A percentile compares a stretch with the other conserved stretches of the same genome.
These are phyloP conservation scores for Komagataella phaffii DNA, from an alignment of 805 yeast species.

Conservation along the genomic window DNA sequence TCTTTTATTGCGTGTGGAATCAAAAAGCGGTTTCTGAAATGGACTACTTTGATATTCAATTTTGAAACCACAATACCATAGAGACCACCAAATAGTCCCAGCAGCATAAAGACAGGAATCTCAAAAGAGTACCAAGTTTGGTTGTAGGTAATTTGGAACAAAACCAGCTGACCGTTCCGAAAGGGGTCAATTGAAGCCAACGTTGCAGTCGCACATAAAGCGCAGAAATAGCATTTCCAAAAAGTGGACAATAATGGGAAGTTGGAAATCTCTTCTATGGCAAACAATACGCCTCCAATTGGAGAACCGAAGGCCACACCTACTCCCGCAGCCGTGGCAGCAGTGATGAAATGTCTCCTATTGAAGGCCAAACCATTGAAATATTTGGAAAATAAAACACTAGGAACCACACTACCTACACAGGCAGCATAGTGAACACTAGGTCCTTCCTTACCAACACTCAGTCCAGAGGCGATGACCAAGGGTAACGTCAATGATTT, in stretches of 20 bases:
- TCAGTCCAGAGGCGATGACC: slow-evolving; percentile 84
- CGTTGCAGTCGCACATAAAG: slow-evolving; percentile 75
- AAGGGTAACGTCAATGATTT: slow-evolving; percentile 77
- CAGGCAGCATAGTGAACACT: slow-evolving; percentile 96
- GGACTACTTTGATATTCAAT: slow-evolving; percentile 62
- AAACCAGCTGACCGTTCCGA: slow-evolving; percentile 85
- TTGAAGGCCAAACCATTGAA: slow-evolving; percentile 31
- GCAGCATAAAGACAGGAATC: slow-evolving; percentile 58
- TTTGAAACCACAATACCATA: slow-evolving; percentile 72
- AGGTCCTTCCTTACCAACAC: slow-evolving; percentile 97
- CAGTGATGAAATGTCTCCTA: slow-evolving; percentile 54
- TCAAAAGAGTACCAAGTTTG: slow-evolving; percentile 81
- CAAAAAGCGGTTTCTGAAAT: slow-evolving; percentile 63
- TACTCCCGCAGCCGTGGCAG: slow-evolving; percentile 95
- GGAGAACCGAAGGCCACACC: slow-evolving; percentile 98
- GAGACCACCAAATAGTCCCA: slow-evolving; percentile 87
- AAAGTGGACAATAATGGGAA: slow-evolving; percentile 65
- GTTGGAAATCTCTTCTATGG: slow-evolving; percentile 80
- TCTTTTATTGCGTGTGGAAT: slow-evolving; percentile 51
- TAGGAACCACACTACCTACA: slow-evolving; percentile 73
- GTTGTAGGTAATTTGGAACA: slow-evolving; percentile 85
- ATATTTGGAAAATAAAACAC: slow-evolving; percentile 23
- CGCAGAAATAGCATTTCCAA: slow-evolving; percentile 87
- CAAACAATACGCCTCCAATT: slow-evolving; percentile 89
- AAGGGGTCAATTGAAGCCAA: slow-evolving; percentile 80